Conservation (phyloP, 2,329 filamentous ascomycete species). For the Lecanicillium sp. region DNA sequence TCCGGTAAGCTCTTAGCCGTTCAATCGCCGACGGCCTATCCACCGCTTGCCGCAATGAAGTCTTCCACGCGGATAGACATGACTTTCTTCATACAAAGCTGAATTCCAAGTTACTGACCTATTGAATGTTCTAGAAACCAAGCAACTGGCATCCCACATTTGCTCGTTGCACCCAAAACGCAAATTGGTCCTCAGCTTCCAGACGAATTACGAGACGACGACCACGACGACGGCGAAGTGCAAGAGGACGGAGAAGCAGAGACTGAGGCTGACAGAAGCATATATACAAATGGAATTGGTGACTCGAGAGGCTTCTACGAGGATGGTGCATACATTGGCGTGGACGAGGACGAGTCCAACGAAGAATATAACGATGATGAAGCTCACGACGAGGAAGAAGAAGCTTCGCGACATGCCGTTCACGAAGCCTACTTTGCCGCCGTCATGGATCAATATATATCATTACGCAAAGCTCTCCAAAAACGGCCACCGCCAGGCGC, state of each 20-base stretch:
- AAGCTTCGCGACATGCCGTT: conserved; percentile 31
- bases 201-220: conserved; percentile 21
- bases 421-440: conserved; percentile 60
- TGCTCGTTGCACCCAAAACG: conserved; percentile 56
- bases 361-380: conserved; percentile 21
- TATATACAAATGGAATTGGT: conserved; percentile 40
- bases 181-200: conserved; percentile 45
- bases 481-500: conserved; percentile 42
- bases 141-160: conserved; percentile 63
- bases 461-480: conserved; percentile 55
- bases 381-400: conserved; percentile 16
- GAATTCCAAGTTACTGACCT: too few relatives aligned
- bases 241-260: conserved; percentile 20
- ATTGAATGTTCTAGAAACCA: conserved; percentile 56
- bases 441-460: conserved; percentile 55
- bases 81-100: too few relatives aligned
- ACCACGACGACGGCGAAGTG: conserved; percentile 20
- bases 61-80: too few relatives aligned
- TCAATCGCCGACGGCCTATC: conserved; percentile 7
- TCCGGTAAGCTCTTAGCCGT: conserved; percentile 46
- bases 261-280: conserved; percentile 24
- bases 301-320: conserved; percentile 59
- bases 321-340: conserved; percentile 71
- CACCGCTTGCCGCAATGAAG: too few relatives aligned
- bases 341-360: conserved; percentile 29